Evolutionary conservation across 345 rosid genomes (phyloP).

Genomic region (Litchi chinensis): DNA sequence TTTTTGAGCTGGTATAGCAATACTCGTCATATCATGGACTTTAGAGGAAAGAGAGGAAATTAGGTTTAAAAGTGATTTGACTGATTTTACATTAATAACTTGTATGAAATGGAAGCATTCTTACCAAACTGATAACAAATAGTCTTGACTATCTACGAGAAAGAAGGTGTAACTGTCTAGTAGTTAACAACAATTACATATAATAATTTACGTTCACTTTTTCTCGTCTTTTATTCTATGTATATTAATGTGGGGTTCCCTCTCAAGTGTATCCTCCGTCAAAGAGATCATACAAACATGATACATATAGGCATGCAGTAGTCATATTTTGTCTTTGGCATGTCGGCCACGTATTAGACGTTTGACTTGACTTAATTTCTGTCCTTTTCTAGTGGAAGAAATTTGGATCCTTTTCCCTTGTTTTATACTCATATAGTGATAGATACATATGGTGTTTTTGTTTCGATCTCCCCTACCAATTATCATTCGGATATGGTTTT

Average conservation of each 20-base stretch:
- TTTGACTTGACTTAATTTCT: conserved; percentile 25
- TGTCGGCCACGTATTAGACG: conserved; percentile 1
- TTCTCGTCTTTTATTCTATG: background rate
- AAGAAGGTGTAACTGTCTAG: conserved; percentile 18
- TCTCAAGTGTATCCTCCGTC: background rate
- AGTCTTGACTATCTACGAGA: conserved; percentile 36
- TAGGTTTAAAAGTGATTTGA: conserved; percentile 13
- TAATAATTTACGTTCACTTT: background rate
- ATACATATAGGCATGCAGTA: background rate
- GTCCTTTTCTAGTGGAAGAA: conserved; percentile 19
- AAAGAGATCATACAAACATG: conserved; percentile 15
- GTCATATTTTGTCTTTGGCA: conserved; percentile 13
- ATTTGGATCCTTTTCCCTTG: conserved; percentile 12
- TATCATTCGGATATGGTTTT: background rate
- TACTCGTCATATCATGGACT: background rate
- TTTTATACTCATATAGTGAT: conserved; percentile 28
- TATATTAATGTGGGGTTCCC: background rate
- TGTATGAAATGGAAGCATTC: conserved; percentile 19
- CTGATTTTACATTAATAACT: conserved; percentile 24
- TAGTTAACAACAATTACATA: conserved; percentile 24
- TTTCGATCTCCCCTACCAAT: background rate
- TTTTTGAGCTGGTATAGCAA: background rate
- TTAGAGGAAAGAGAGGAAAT: background rate
- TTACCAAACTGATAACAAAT: conserved; percentile 49
- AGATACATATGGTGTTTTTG: background rate